Conservation (phyloP, 257 asterid genomes). For the Salvia miltiorrhiza region DNA sequence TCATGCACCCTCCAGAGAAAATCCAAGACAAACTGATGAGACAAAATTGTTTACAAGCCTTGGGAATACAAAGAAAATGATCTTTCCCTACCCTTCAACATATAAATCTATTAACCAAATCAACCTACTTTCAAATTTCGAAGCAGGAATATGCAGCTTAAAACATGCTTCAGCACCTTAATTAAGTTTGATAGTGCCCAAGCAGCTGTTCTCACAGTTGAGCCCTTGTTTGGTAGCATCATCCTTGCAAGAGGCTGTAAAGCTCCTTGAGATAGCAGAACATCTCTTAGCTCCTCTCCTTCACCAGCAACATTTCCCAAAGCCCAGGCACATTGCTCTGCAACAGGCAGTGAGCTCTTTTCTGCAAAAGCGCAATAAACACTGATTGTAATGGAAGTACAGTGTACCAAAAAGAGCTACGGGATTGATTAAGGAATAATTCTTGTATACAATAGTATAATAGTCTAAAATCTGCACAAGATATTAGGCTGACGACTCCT, state of each 20-base stretch:
- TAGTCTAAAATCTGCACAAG: not conserved
- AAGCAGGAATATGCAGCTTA: constrained; percentile 3
- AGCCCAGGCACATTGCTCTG: constrained; percentile 99
- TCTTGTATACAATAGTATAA: not conserved
- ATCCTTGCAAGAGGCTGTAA: constrained; percentile 84
- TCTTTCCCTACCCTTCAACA: not conserved
- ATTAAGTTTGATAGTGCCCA: constrained; percentile 98
- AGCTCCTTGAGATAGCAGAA: constrained; percentile 88
- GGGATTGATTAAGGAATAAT: not conserved
- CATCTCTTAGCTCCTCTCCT: constrained; percentile 80
- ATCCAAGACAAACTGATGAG: not conserved
- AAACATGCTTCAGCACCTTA: constrained; percentile 50
- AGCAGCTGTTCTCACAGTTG: constrained; percentile 99
- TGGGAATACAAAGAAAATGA: not conserved
- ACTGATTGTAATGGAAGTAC: not conserved
- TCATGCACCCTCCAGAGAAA: not conserved
- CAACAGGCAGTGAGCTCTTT: constrained; percentile 79
- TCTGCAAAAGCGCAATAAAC: constrained; percentile 35
- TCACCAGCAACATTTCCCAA: constrained; percentile 98
- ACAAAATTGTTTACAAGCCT: not conserved
- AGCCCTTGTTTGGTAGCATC: constrained; percentile 87
- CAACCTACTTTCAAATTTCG: not conserved
- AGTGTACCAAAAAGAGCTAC: not conserved
- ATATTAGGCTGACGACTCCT: not conserved
- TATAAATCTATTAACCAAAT: not conserved